Conservation (phyloP, 495 filamentous ascomycete species). For the Aspergillus ostianus region DNA sequence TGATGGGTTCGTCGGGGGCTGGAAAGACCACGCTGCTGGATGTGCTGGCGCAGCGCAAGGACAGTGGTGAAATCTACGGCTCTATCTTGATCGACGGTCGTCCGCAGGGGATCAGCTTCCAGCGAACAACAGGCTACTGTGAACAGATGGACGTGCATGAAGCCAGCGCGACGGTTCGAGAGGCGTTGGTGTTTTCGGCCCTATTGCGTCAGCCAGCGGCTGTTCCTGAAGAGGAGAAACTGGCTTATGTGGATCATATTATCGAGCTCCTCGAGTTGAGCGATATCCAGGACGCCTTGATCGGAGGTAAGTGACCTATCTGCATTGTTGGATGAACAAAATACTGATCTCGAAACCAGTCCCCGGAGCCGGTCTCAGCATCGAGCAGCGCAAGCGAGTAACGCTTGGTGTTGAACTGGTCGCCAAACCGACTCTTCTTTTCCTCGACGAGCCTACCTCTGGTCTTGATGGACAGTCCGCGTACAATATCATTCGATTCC, state of each 20-base stretch:
- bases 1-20: conserved; percentile 83
- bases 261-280: conserved; percentile 48
- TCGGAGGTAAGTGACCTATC: conserved; percentile 50
- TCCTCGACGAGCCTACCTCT: conserved; percentile 65
- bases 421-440: conserved; percentile 63
- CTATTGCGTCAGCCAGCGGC: conserved; percentile 42
- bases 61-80: conserved; percentile 46
- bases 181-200: conserved; percentile 50
- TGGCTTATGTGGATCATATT: conserved; percentile 51
- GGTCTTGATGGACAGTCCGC: conserved; percentile 64
- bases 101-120: conserved; percentile 46
- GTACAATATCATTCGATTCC: conserved; percentile 67
- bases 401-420: conserved; percentile 79
- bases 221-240: conserved; percentile 41
- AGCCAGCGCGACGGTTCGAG: conserved; percentile 42
- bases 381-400: conserved; percentile 85
- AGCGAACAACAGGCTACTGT: conserved; percentile 72
- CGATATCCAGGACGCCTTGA: conserved; percentile 55
- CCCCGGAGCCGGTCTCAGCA: conserved; percentile 71
- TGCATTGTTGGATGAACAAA: conserved; percentile 4
- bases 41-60: conserved; percentile 48
- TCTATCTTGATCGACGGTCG: conserved; percentile 48
- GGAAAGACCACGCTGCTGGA: conserved; percentile 73
- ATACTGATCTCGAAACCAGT: conserved; percentile 23
- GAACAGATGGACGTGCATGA: conserved; percentile 84